phyloP scores from a whole-genome alignment of 169 alveolate species.

The Plasmodium malariae region DNA sequence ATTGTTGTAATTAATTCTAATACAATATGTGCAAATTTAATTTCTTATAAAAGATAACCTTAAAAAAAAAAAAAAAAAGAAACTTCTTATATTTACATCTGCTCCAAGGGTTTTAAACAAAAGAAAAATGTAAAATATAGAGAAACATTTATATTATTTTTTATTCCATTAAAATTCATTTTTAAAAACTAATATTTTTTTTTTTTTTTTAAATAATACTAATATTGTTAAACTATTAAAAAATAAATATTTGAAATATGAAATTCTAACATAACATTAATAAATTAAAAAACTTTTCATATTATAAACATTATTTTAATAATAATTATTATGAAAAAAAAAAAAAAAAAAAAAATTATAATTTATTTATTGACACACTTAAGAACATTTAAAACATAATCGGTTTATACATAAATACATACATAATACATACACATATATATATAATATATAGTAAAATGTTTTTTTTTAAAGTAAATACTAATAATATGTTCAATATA shows the following conservation, averaged over 20 bases:
- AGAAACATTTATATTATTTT: too few species aligned
- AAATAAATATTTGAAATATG: not conserved
- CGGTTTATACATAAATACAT: not conserved
- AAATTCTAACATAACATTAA: slow-evolving; percentile 17
- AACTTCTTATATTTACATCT: too few species aligned
- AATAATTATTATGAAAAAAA: slow-evolving; percentile 5
- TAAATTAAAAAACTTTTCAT: not conserved
- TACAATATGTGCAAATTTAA: too few species aligned
- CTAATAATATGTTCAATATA: too few species aligned
- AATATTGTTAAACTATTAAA: not conserved
- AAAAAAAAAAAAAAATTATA: slow-evolving; percentile 27
- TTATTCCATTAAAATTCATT: not conserved
- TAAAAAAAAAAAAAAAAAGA: too few species aligned
- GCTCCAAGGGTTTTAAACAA: too few species aligned
- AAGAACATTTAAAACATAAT: slow-evolving; percentile 25
- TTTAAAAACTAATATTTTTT: not conserved
- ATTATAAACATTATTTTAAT: slow-evolving; percentile 9
- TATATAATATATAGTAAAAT: too few species aligned
- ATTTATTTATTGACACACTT: slow-evolving; percentile 13
- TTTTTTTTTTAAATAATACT: not conserved
- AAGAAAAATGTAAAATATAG: too few species aligned
- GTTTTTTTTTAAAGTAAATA: too few species aligned
- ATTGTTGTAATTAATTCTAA: too few species aligned
- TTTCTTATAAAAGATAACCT: too few species aligned
- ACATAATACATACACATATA: too few species aligned